These are phyloP conservation scores for Trematosphaeria pertusa DNA, from an alignment of 2,329 filamentous ascomycete genomes.

Conservation along the genomic window DNA sequence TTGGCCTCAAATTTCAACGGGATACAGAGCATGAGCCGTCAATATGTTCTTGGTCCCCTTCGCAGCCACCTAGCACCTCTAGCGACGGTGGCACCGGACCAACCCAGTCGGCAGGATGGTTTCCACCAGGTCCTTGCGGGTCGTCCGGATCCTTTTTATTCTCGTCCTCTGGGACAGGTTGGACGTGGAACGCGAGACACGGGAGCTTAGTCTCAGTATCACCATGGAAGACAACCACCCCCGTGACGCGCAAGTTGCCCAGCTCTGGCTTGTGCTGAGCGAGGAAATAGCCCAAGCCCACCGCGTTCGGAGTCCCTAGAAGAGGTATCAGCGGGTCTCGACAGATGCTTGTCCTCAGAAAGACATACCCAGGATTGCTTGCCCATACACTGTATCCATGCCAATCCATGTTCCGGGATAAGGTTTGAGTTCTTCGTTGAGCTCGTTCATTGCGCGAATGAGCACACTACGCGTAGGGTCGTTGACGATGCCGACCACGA, in stretches of 20 bases:
- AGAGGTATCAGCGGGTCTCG: no score
- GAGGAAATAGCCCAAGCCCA: constrained; percentile 6
- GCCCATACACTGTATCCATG: neutral
- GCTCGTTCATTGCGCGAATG: neutral
- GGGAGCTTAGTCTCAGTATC: neutral
- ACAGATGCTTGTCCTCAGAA: no score
- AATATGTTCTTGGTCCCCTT: no score
- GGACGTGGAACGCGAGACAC: constrained; percentile 8
- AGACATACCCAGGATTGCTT: constrained; percentile 5
- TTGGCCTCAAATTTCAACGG: no score
- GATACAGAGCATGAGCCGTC: no score
- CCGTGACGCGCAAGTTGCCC: constrained; percentile 4
- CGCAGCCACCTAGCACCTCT: no score
- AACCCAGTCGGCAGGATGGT: no score
- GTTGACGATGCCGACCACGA: constrained; percentile 1
- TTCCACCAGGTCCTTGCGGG: no score
- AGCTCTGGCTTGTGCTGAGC: neutral
- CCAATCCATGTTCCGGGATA: constrained; percentile 5
- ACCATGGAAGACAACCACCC: constrained; percentile 2
- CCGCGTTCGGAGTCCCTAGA: constrained; percentile 3
- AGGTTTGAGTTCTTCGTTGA: neutral
- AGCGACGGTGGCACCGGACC: no score
- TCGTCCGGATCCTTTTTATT: no score
- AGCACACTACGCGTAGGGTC: neutral
- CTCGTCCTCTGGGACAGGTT: no score